Conservation (phyloP, 2,329 filamentous ascomycete genomes). For the Paraphoma chrysanthemicola region DNA sequence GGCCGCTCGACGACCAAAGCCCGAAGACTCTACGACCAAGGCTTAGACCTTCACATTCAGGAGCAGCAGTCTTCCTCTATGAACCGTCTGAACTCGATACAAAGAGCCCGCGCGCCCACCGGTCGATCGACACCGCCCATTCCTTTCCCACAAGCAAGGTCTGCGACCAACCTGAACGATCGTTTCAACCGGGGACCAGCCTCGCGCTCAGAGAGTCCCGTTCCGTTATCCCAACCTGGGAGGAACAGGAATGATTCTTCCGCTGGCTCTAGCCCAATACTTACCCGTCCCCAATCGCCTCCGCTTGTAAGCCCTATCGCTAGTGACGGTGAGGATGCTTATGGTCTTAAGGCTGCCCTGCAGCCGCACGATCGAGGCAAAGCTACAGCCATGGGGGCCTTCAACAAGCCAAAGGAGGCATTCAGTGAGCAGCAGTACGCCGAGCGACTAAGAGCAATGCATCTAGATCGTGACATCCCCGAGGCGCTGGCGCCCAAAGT, state of each 20-base stretch:
- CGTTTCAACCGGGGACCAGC: constrained; percentile 51
- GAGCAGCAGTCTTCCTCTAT: constrained; percentile 80
- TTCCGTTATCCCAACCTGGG: constrained; percentile 44
- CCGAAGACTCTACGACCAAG: constrained; percentile 82
- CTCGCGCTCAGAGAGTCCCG: constrained; percentile 57
- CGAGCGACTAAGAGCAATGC: constrained; percentile 81
- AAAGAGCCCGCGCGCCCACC: constrained; percentile 61
- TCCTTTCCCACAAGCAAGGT: constrained; percentile 51
- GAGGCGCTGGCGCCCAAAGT: constrained; percentile 18
- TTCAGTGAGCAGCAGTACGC: constrained; percentile 88
- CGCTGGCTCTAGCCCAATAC: constrained; percentile 49
- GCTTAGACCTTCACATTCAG: constrained; percentile 78
- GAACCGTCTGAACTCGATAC: constrained; percentile 80
- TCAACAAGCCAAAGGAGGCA: constrained; percentile 74
- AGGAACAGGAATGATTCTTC: constrained; percentile 45
- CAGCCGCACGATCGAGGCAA: constrained; percentile 81
- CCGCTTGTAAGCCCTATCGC: constrained; percentile 70
- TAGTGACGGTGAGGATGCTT: constrained; percentile 74
- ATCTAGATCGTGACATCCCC: constrained; percentile 72
- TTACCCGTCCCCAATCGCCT: constrained; percentile 55
- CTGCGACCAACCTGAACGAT: constrained; percentile 57
- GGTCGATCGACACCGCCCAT: constrained; percentile 60
- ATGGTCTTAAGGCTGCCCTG: constrained; percentile 66
- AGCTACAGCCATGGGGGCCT: constrained; percentile 75
- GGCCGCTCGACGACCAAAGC: constrained; percentile 74